Evolutionary conservation across 305 asterid genomes (phyloP), one percentile per base, ranked within the genome.

Genomic region (Fraxinus dipetala): DNA sequence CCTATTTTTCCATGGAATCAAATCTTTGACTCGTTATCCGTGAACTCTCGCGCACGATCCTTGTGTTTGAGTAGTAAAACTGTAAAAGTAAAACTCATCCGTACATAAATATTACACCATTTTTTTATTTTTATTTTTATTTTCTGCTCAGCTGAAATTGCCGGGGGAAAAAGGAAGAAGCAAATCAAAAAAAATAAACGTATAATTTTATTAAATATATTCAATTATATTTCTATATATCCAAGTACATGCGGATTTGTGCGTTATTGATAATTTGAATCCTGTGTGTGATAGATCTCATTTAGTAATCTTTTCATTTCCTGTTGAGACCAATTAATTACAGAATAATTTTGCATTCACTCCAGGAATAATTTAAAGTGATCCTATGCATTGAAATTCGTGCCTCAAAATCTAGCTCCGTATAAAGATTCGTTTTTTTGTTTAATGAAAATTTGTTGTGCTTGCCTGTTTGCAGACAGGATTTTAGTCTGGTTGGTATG

Each of bases 401-500:
- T 83, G 65, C 83, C 76, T 34, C 31, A 24, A 63, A 75, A 35
- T 79, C 82, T 9, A 67, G 82, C 86, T 86, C 84, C 79, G 75
- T 38, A 24, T 81, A 9, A 36, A n/a, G 74, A 76, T 85, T 78
- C 85, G 16, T 7, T 26, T 45, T 31, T 2, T 9, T 69, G 75
- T 30, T 59, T 76, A 59, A 28, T 67, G 61, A 51, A 69, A 83
- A 79, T 65, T 77, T 78, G 54, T 69, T 78, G 79, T 85, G 86
- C 32, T 84, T 80, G 88, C 91, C 77, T 88, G 85, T 90, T 91
- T 89, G 90, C 82, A 81, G 90, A 89, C 90, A 85, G 75, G 76
- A 73, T 78, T 82, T 80, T 26, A 81, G 77, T 72, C 65, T 78
- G 87, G 75, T 79, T 84, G 86, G 18, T 82, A 72, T 77, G 78